phyloP scores from a whole-genome alignment of 805 yeast species.

The Myxozyma melibiosi region DNA sequence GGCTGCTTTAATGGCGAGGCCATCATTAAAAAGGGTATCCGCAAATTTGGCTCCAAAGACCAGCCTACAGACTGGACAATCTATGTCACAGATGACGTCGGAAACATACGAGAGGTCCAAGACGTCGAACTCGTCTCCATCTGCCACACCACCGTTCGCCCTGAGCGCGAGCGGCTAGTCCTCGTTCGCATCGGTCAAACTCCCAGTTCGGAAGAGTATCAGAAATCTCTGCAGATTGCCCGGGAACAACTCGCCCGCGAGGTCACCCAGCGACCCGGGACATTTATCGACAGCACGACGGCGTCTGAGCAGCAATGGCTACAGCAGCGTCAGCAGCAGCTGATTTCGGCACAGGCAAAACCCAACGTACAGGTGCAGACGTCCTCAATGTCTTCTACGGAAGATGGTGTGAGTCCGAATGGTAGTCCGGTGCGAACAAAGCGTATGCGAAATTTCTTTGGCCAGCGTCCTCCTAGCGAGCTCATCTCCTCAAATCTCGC shows the following conservation, averaged over 20 bases:
- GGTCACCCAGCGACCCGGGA: constrained; percentile 25
- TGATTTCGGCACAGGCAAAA: constrained; percentile 4
- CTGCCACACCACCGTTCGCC: constrained; percentile 72
- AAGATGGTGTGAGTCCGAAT: background rate
- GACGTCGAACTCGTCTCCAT: constrained; percentile 82
- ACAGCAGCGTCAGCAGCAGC: background rate
- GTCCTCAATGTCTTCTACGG: background rate
- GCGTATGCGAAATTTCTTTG: constrained; percentile 56
- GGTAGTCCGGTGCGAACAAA: constrained; percentile 21
- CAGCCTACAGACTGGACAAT: constrained; percentile 39
- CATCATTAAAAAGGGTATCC: constrained; percentile 68
- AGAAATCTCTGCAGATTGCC: constrained; percentile 33
- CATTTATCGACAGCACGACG: constrained; percentile 11
- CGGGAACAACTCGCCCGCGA: constrained; percentile 28
- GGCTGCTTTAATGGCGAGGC: constrained; percentile 82
- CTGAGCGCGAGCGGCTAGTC: constrained; percentile 70
- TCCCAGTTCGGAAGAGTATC: constrained; percentile 50
- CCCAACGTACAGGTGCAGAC: background rate
- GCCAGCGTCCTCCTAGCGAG: constrained; percentile 92
- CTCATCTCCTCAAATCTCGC: constrained; percentile 85
- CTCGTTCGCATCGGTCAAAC: constrained; percentile 64
- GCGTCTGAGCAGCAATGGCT: background rate
- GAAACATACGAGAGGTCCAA: constrained; percentile 54
- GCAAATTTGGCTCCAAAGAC: constrained; percentile 47
- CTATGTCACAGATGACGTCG: constrained; percentile 66